phyloP scores from a whole-genome alignment of 2,329 filamentous ascomycete genomes.

The Fusarium armeniacum region DNA sequence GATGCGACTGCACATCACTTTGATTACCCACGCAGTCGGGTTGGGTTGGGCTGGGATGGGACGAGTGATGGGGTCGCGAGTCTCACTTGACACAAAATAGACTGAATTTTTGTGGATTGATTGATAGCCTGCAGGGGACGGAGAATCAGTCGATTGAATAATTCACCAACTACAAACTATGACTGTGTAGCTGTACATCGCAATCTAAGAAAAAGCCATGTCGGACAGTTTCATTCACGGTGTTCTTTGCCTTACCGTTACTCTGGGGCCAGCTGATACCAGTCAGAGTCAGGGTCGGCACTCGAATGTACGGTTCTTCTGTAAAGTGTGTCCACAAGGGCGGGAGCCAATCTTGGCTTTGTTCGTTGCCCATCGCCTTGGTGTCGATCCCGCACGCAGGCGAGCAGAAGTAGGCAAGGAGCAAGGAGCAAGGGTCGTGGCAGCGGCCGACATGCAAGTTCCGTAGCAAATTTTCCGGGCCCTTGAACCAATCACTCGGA shows the following conservation, averaged over 20 bases:
- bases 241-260: slow-evolving; percentile 1
- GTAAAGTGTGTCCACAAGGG: slow-evolving; percentile 15
- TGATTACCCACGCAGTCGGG: slow-evolving; percentile 12
- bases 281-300: slow-evolving; percentile 11
- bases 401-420: not conserved
- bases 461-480: slow-evolving; percentile 26
- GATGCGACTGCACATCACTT: slow-evolving; percentile 7
- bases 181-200: not conserved
- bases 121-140: not conserved
- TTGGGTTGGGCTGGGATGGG: not conserved
- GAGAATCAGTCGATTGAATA: not conserved
- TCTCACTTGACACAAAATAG: not conserved
- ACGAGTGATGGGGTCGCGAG: not conserved
- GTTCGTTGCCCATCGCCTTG: slow-evolving; percentile 29
- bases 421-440: slow-evolving; percentile 20
- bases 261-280: slow-evolving; percentile 15
- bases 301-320: slow-evolving; percentile 9
- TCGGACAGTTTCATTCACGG: not conserved
- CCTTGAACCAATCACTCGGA: slow-evolving; percentile 26
- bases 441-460: slow-evolving; percentile 19
- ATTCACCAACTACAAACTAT: not conserved
- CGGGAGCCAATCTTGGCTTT: slow-evolving; percentile 38
- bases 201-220: not conserved
- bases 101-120: not conserved
- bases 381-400: slow-evolving; percentile 42